phyloP scores from a whole-genome alignment of 495 filamentous ascomycete genomes.

The Parmelia sp. region DNA sequence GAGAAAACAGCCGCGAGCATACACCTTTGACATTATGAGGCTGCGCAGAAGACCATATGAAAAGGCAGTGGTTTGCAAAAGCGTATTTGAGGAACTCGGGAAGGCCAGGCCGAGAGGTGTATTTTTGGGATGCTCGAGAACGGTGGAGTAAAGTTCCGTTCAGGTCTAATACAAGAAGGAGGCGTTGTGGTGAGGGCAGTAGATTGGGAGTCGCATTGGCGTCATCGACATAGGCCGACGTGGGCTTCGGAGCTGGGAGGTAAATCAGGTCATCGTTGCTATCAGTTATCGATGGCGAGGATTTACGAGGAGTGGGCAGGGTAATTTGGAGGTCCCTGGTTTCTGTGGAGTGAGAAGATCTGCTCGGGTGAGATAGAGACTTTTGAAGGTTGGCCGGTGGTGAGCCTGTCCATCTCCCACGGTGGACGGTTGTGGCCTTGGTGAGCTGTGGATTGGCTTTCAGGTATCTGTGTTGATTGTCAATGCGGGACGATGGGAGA shows the following conservation, averaged over 20 bases:
- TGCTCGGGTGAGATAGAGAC: not conserved
- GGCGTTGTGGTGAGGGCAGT: constrained; percentile 34
- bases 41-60: constrained; percentile 86
- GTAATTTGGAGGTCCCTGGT: not conserved
- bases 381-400: not conserved
- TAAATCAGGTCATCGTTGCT: constrained; percentile 10
- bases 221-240: constrained; percentile 39
- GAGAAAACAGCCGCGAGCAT: constrained; percentile 47
- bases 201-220: constrained; percentile 32
- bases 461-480: constrained; percentile 19
- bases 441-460: not conserved
- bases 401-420: not conserved
- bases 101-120: constrained; percentile 56
- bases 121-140: constrained; percentile 29
- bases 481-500: constrained; percentile 10
- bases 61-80: constrained; percentile 61
- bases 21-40: constrained; percentile 62
- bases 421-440: not conserved
- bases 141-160: constrained; percentile 86
- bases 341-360: not conserved
- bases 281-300: not conserved
- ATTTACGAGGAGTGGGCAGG: not conserved
- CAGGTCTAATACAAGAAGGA: constrained; percentile 82
- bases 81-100: constrained; percentile 59
- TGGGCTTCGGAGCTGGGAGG: constrained; percentile 35